Base-by-base conservation (phyloP, 1,284 basidiomycete species). In the Vanrija humicola region DNA sequence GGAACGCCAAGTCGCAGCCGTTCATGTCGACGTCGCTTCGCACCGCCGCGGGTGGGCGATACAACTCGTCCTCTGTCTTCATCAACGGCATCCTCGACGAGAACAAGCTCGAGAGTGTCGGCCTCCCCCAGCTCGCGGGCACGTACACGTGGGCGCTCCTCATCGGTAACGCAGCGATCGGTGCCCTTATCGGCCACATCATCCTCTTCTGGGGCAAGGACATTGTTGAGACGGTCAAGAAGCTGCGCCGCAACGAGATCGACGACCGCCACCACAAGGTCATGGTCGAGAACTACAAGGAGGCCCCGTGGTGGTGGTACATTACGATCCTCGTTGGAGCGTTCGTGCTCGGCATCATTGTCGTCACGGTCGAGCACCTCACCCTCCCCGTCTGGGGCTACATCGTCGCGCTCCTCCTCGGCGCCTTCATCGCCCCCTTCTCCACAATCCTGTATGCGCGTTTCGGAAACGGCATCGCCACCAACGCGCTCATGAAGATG, bases 71-170 rank as follows among this genome's bases (percentile, higher is more conserved):
- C 69, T n/a, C 50, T 6, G 55, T 68, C 7, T 64, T 74, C 49
- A 42, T 52, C 38, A 46, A 62, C 19, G 64, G 61, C 25, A 19
- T 68, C 16, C 61, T 58, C 19, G 47, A 53, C 44, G 16, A 28
- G 80, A 5, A 38, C 3, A 56, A 55, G 50, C 54, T 73, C 9
- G 63, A 59, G 3, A 28, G 25, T 29, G 56, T 62, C 18, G 71
- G 72, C 12, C 55, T 66, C 15, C 72, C 72, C 1, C 61, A 56
- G 21, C 46, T 74, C 3, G 58, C 66, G 0, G 64, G 60, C 46
- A 83, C 83, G 4, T 83, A 83, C 64, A 82, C 82, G 0, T 86
- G 83, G 83, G 52, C 69, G 1, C 82, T 82, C 66, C 67, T 85
- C 42, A 79, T 78, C 2, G 48, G 55, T 6, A 69, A 61, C 42